phyloP scores from a whole-genome alignment of 805 yeast genomes.

The Torulaspora delbrueckii region DNA sequence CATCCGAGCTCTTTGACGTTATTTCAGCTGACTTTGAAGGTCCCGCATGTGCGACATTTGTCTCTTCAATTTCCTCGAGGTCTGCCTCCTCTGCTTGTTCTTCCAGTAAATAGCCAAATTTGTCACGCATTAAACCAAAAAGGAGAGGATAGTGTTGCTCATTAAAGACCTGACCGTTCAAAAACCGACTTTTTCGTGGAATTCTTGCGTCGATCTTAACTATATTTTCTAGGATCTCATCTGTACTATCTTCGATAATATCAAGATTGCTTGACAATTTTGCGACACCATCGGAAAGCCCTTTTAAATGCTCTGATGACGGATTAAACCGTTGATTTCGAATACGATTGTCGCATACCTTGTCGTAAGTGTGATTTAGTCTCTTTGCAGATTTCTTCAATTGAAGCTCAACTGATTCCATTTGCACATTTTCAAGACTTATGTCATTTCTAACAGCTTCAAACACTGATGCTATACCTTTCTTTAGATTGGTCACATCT shows the following conservation, averaged over 20 bases:
- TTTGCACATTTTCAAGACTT: conserved; percentile 30
- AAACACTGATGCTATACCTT: conserved; percentile 21
- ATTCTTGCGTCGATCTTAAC: conserved; percentile 36
- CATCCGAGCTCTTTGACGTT: background rate
- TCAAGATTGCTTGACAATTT: conserved; percentile 11
- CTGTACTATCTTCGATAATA: conserved; percentile 12
- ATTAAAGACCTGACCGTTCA: conserved; percentile 37
- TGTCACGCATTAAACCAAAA: conserved; percentile 27
- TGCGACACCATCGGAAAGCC: conserved; percentile 6
- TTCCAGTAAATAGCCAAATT: conserved; percentile 6
- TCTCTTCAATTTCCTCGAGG: background rate
- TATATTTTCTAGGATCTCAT: conserved; percentile 22
- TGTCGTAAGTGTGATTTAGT: conserved; percentile 21
- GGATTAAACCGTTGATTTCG: conserved; percentile 8
- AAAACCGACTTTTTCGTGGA: conserved; percentile 37
- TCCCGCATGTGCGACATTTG: background rate
- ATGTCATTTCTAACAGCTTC: conserved; percentile 28
- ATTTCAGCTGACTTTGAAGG: background rate
- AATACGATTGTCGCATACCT: conserved; percentile 12
- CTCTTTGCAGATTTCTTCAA: conserved; percentile 22
- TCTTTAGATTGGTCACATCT: conserved; percentile 22
- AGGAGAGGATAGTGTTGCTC: conserved; percentile 42
- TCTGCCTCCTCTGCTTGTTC: background rate
- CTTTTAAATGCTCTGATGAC: conserved; percentile 12
- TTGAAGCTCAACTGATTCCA: conserved; percentile 23